These are phyloP conservation scores for Fraxinus xanthoxyloides DNA, from an alignment of 305 asterid genomes.

Conservation along the genomic window DNA sequence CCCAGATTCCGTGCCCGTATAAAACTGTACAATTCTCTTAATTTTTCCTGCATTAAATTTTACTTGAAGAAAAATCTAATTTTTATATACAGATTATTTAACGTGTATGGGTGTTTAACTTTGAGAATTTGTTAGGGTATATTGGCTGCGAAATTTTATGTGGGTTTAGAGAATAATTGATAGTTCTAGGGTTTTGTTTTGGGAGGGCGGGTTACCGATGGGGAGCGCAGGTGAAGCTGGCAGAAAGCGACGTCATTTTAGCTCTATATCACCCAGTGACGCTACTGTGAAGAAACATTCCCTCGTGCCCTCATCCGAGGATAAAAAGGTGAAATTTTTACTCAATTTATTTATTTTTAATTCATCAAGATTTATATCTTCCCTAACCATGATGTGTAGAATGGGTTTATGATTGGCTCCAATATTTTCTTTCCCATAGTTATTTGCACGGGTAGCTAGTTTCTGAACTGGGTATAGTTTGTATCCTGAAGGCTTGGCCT, in stretches of 20 bases:
- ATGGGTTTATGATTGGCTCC: neutral
- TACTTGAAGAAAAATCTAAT: slow-evolving; percentile 7
- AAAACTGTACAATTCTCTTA: neutral
- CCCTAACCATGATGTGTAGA: neutral
- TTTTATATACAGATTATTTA: slow-evolving; percentile 18
- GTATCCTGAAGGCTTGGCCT: neutral
- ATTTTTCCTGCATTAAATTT: slow-evolving; percentile 18
- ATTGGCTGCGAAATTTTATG: slow-evolving; percentile 20
- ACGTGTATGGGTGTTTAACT: slow-evolving; percentile 18
- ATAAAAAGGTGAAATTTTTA: slow-evolving; percentile 56
- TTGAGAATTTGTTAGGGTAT: slow-evolving; percentile 17
- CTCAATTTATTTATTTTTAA: neutral
- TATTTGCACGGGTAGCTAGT: slow-evolving; percentile 10
- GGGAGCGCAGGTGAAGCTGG: slow-evolving; percentile 89
- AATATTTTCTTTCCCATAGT: neutral
- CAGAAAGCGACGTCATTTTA: slow-evolving; percentile 72
- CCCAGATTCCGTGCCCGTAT: neutral
- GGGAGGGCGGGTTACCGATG: slow-evolving; percentile 47
- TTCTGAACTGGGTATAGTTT: neutral
- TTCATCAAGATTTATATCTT: neutral
- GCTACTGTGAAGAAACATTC: slow-evolving; percentile 64
- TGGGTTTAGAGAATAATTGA: slow-evolving; percentile 31
- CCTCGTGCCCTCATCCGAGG: slow-evolving; percentile 62
- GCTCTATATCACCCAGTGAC: slow-evolving; percentile 66
- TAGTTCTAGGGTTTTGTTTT: slow-evolving; percentile 48